These are phyloP conservation scores for Triticum urartu DNA, from an alignment of 176 grass and related monocot genomes.

Conservation along the genomic window DNA sequence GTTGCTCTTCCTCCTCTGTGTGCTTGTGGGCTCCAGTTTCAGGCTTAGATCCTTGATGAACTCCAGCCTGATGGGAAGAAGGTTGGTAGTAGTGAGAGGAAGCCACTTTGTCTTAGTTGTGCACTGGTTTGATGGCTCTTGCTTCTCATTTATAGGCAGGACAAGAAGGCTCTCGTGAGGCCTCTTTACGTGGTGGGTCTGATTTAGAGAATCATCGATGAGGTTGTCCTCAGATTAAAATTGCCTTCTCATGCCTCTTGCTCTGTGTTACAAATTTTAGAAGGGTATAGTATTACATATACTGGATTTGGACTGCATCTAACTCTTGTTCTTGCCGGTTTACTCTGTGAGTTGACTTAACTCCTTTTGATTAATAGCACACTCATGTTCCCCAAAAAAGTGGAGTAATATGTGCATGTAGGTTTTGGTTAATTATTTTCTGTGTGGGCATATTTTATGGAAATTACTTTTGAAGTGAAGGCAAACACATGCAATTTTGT, in stretches of 20 bases:
- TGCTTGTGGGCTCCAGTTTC: slow-evolving; percentile 39
- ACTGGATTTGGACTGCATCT: slow-evolving; percentile 22
- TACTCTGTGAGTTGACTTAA: not conserved
- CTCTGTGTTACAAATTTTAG: not conserved
- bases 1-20: slow-evolving; percentile 27
- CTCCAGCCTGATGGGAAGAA: slow-evolving; percentile 33
- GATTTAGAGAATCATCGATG: slow-evolving; percentile 5
- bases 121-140: slow-evolving; percentile 52
- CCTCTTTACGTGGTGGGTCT: slow-evolving; percentile 9
- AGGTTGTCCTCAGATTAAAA: not conserved
- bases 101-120: slow-evolving; percentile 34
- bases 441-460: not conserved
- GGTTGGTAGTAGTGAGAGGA: slow-evolving; percentile 22
- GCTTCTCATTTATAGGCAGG: slow-evolving; percentile 66
- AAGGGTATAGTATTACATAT: not conserved
- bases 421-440: not conserved
- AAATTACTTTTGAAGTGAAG: not conserved
- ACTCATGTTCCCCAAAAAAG: not conserved
- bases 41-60: slow-evolving; percentile 30
- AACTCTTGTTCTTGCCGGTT: not conserved
- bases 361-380: not conserved
- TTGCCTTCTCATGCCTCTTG: not conserved
- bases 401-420: not conserved
- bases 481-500: not conserved
- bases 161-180: slow-evolving; percentile 4